phyloP scores from a whole-genome alignment of 257 asterid species.

The Ophiorrhiza pumila region DNA sequence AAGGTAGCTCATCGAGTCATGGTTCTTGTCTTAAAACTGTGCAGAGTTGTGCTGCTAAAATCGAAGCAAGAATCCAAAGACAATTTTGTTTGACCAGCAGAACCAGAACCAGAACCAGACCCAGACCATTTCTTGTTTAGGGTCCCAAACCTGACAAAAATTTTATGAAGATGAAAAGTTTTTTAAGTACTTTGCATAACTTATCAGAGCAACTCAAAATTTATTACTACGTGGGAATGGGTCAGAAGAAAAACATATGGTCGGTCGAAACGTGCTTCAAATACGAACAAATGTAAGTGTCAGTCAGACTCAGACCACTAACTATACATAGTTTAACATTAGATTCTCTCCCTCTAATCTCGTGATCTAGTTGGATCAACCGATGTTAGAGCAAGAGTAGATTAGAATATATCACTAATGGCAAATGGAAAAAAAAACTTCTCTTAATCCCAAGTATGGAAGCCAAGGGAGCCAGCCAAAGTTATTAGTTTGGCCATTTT shows the following conservation, averaged over 20 bases:
- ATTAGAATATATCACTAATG: too few relatives aligned
- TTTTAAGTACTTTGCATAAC: neutral
- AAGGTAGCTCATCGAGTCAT: too few relatives aligned
- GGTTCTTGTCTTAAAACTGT: too few relatives aligned
- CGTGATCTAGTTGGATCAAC: too few relatives aligned
- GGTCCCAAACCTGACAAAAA: too few relatives aligned
- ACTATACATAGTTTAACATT: neutral
- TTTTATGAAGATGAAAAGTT: too few relatives aligned
- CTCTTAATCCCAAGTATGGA: neutral
- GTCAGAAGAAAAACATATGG: slow-evolving; percentile 11
- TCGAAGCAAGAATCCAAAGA: slow-evolving; percentile 10
- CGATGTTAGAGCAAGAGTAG: too few relatives aligned
- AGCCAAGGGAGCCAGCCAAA: too few relatives aligned
- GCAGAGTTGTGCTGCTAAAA: neutral
- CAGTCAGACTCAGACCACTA: slow-evolving; percentile 7
- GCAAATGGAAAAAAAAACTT: too few relatives aligned
- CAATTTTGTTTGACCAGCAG: slow-evolving; percentile 1
- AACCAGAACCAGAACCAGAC: too few relatives aligned
- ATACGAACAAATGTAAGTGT: neutral
- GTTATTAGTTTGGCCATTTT: neutral
- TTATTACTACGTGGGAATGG: neutral
- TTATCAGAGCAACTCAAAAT: neutral
- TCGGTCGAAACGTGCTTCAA: slow-evolving; percentile 15
- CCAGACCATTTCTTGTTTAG: too few relatives aligned
- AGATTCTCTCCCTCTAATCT: neutral